Conservation (phyloP, 2,329 filamentous ascomycete genomes). For the Sodiomyces alkalinus region DNA sequence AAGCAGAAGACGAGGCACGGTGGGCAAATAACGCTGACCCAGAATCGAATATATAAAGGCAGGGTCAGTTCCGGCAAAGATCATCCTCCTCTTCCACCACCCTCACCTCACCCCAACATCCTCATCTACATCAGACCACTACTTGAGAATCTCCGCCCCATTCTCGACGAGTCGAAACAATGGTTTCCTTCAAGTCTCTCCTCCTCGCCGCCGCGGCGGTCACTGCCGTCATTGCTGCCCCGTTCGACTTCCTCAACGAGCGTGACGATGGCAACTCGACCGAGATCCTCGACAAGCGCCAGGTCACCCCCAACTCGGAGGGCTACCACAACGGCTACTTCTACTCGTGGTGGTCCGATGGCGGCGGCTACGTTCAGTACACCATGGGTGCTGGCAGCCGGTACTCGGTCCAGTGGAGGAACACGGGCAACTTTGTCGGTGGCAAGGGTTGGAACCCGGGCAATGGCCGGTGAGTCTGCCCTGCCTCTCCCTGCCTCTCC, state of each 20-base stretch:
- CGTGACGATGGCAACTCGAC: slow-evolving; percentile 20
- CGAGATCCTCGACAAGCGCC: slow-evolving; percentile 13
- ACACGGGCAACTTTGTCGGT: slow-evolving; percentile 30
- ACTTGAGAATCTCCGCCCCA: no score
- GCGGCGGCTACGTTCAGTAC: slow-evolving; percentile 33
- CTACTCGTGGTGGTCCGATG: slow-evolving; percentile 46
- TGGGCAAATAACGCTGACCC: no score
- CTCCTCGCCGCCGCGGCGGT: slow-evolving; percentile 2
- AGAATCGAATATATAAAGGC: no score
- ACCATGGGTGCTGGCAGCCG: slow-evolving; percentile 34
- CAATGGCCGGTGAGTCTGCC: slow-evolving; percentile 13
- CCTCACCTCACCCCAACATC: no score
- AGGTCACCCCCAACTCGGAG: slow-evolving; percentile 26
- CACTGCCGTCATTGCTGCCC: slow-evolving; percentile 13
- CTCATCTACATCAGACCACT: no score
- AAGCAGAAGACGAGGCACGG: no score
- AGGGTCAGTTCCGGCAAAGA: no score
- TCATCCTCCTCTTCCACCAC: no score
- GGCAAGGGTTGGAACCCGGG: slow-evolving; percentile 35
- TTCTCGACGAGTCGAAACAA: no score
- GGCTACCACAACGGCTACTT: slow-evolving; percentile 42
- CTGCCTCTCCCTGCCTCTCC: background rate
- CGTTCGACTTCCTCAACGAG: slow-evolving; percentile 11
- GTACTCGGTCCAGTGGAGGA: slow-evolving; percentile 34
- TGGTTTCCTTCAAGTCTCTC: slow-evolving; percentile 2